A percentile compares a stretch with the other conserved stretches of the same genome.
These are phyloP conservation scores for Apiospora pterosperma DNA, from an alignment of 2,329 filamentous ascomycete genomes.

Conservation along the genomic window DNA sequence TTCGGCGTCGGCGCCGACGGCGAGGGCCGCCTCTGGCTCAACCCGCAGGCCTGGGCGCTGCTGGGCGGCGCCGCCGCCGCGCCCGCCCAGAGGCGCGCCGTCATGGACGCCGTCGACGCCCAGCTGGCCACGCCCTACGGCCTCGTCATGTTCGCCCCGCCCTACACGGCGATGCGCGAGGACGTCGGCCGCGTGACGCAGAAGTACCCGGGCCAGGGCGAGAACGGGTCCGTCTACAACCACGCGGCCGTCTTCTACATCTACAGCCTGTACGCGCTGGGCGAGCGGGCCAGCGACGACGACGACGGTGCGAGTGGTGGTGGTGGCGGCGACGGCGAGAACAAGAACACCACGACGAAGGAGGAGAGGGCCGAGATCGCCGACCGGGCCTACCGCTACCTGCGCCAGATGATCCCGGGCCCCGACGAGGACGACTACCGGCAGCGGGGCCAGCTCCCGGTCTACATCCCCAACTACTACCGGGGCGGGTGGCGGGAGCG, in stretches of 20 bases:
- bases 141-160: slow-evolving; percentile 52
- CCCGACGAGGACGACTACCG: slow-evolving; percentile 47
- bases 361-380: slow-evolving; percentile 25
- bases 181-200: slow-evolving; percentile 57
- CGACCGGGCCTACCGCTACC: slow-evolving; percentile 46
- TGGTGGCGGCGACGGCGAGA: background rate
- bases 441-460: slow-evolving; percentile 51
- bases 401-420: slow-evolving; percentile 53
- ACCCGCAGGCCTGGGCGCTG: slow-evolving; percentile 54
- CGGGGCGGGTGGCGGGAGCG: slow-evolving; percentile 45
- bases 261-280: slow-evolving; percentile 44
- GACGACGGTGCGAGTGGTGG: too few relatives aligned
- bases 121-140: slow-evolving; percentile 53
- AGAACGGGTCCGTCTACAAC: slow-evolving; percentile 57
- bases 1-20: slow-evolving; percentile 48
- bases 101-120: slow-evolving; percentile 46
- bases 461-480: slow-evolving; percentile 59
- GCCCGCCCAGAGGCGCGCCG: slow-evolving; percentile 36
- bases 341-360: background rate
- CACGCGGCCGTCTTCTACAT: slow-evolving; percentile 54
- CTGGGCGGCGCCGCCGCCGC: slow-evolving; percentile 46
- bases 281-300: background rate
- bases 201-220: slow-evolving; percentile 54
- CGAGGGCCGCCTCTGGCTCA: slow-evolving; percentile 57
- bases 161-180: slow-evolving; percentile 53